phyloP scores from a whole-genome alignment of 192 early-diverging fungal genomes.

The Chytriomyces sp. region DNA sequence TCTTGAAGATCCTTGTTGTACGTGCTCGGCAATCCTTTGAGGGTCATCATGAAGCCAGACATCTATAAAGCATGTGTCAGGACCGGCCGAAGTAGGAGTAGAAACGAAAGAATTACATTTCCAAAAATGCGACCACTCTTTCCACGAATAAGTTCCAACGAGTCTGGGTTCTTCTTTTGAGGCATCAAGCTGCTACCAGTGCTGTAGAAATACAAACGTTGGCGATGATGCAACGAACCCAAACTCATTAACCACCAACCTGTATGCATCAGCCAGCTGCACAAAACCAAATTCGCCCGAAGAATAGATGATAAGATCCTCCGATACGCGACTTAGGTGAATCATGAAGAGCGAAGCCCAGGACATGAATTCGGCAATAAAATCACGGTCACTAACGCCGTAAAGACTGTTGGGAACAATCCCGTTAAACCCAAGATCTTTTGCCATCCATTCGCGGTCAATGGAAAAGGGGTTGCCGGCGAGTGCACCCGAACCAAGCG shows the following conservation, averaged over 20 bases:
- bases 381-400: constrained; percentile 94
- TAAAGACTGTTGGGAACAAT: constrained; percentile 89
- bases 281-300: constrained; percentile 95
- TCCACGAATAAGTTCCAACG: constrained; percentile 91
- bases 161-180: constrained; percentile 99
- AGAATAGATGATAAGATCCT: constrained; percentile 96
- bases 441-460: constrained; percentile 86
- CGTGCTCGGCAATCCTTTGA: constrained; percentile 95
- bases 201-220: constrained; percentile 45
- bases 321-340: constrained; percentile 86
- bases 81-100: background rate
- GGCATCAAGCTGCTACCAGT: constrained; percentile 98
- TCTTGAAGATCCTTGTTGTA: constrained; percentile 99
- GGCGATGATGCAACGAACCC: background rate
- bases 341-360: constrained; percentile 91
- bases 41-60: constrained; percentile 97
- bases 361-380: constrained; percentile 96
- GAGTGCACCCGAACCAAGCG: constrained; percentile 90
- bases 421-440: constrained; percentile 84
- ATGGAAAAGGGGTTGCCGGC: constrained; percentile 97
- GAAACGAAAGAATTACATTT: constrained; percentile 50
- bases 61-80: constrained; percentile 47
- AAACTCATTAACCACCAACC: constrained; percentile 34
- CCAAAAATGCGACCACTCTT: constrained; percentile 98
- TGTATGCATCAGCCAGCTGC: constrained; percentile 92